Conservation (phyloP, 352 stramenopile species). For the Achlya hypogyna region DNA sequence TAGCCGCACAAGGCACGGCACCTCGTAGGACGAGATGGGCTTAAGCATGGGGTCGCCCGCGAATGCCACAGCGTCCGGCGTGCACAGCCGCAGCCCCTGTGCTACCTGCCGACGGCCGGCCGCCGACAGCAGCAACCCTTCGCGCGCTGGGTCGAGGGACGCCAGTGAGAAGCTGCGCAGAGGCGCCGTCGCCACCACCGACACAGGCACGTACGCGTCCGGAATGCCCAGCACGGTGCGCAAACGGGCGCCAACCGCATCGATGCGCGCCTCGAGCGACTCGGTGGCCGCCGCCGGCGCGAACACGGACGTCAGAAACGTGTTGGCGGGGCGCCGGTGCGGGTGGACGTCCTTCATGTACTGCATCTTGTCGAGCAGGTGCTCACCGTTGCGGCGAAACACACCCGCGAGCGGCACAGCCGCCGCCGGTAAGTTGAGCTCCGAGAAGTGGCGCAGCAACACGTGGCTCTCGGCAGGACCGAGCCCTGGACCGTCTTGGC, state of each 20-base stretch:
- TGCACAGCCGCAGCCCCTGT: constrained; percentile 63
- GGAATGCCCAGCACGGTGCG: constrained; percentile 79
- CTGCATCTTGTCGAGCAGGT: constrained; percentile 78
- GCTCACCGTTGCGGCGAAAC: constrained; percentile 75
- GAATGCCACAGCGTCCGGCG: constrained; percentile 49
- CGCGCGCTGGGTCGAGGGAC: neutral
- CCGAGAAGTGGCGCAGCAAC: constrained; percentile 74
- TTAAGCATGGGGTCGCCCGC: constrained; percentile 77
- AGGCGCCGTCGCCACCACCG: constrained; percentile 21
- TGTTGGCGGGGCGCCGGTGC: neutral
- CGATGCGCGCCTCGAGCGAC: neutral
- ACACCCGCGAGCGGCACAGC: constrained; percentile 56
- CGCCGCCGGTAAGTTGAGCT: constrained; percentile 58
- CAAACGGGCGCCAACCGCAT: constrained; percentile 49
- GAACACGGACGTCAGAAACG: neutral
- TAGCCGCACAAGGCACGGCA: constrained; percentile 62
- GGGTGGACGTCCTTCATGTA: constrained; percentile 13
- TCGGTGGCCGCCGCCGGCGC: neutral
- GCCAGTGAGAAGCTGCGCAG: neutral
- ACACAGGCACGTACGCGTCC: constrained; percentile 75
- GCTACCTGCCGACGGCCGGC: constrained; percentile 57
- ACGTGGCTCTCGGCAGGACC: constrained; percentile 55
- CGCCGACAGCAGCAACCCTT: constrained; percentile 34
- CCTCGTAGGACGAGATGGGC: constrained; percentile 75
- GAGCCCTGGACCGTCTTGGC: constrained; percentile 27